phyloP scores from a whole-genome alignment of 2,329 filamentous ascomycete genomes.

The Allantophomopsis lycopodina region DNA sequence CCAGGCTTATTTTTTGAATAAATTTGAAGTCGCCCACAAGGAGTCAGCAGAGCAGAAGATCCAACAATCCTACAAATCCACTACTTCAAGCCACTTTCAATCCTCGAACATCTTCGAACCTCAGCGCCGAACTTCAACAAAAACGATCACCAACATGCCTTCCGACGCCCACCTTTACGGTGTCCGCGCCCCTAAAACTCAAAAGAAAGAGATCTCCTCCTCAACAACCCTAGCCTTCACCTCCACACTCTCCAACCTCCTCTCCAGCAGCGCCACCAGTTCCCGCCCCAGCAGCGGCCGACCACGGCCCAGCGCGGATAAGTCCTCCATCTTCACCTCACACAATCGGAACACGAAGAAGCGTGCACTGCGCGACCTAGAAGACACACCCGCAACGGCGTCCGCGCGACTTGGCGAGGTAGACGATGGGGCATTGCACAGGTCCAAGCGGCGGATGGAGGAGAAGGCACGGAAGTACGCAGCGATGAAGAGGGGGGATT shows the following conservation, averaged over 20 bases:
- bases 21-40: no score
- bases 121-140: conserved; percentile 1
- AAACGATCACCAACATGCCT: conserved; percentile 34
- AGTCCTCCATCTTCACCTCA: conserved; percentile 54
- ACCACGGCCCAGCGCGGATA: conserved; percentile 38
- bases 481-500: conserved; percentile 81
- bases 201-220: conserved; percentile 53
- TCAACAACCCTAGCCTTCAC: conserved; percentile 71
- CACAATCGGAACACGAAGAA: conserved; percentile 50
- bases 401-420: conserved; percentile 45
- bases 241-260: conserved; percentile 74
- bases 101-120: neutral
- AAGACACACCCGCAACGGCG: conserved; percentile 34
- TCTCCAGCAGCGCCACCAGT: conserved; percentile 36
- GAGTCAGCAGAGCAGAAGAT: no score
- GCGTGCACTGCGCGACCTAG: conserved; percentile 43
- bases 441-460: conserved; percentile 71
- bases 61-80: no score
- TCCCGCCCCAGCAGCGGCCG: conserved; percentile 30
- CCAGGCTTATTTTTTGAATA: no score
- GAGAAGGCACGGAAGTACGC: conserved; percentile 82
- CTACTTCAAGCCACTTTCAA: no score
- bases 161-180: conserved; percentile 62
- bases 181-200: conserved; percentile 52
- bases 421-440: conserved; percentile 39